Evolutionary conservation across 176 grass and related monocot genomes (phyloP), one percentile per base, ranked within the genome.

Genomic region (Eragrostis curvula): DNA sequence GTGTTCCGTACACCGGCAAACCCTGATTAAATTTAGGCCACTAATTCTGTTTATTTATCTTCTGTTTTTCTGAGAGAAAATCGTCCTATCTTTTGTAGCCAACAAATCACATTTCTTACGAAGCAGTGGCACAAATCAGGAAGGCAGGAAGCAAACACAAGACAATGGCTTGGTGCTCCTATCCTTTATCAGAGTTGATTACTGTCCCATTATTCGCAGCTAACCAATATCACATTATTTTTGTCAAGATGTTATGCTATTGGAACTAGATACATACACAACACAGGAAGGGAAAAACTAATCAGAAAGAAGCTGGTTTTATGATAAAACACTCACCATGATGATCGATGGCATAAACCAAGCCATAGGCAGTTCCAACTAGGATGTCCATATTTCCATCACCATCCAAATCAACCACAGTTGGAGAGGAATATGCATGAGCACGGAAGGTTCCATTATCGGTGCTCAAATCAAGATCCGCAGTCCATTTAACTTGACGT

Each of bases 301-400:
- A 3, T 79, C 43, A 76, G 21, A 57, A 42, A 15, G 73, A 75
- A 82, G 41, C 68, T 75, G 53, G 16, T 72, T 80, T 45, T 62
- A 87, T 15, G 50, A 32, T 20, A 45, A 75, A 71, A 44, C 77
- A 80, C 36, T 88, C 88, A 95, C 96, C 96, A 42, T 5, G 78
- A 86, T 99, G 96, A 74, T 99, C 89, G 0, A 99, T 80, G 81
- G 85, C 90, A 95, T 99, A 99, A 91, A 99, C 92, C 25, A 91
- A 88, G 73, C 96, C 96, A 82, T 89, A 95, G 12, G 75, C 93
- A 91, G 89, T 95, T 60, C 96, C 96, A 86, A 98, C 85, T 61
- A 98, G 91, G 73, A 98, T 98, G 60, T 98, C 93, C 88, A 98
- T 85, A 87, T 91, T 90, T 81, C 96, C 91, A 88, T 98, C 92